phyloP scores from a whole-genome alignment of 2,329 filamentous ascomycete genomes.

The Sporothrix phasma region DNA sequence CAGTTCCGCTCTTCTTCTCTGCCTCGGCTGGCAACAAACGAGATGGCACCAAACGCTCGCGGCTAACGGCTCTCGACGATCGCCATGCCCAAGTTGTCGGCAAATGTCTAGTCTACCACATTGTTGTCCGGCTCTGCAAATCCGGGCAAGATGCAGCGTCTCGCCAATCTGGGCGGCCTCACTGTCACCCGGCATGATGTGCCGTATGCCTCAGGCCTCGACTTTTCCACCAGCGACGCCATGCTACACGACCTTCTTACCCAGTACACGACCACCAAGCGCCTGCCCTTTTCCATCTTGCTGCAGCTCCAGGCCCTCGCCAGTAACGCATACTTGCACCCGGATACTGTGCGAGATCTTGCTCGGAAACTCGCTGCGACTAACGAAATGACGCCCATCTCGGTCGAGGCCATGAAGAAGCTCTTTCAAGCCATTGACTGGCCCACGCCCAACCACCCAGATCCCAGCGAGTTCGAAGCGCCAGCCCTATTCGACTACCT shows the following conservation, averaged over 20 bases:
- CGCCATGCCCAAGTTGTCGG: slow-evolving; percentile 29
- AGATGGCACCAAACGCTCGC: slow-evolving; percentile 7
- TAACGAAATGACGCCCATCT: slow-evolving; percentile 31
- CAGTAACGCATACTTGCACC: slow-evolving; percentile 52
- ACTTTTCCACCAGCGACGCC: background rate
- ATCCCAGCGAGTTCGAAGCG: slow-evolving; percentile 33
- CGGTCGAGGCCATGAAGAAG: slow-evolving; percentile 43
- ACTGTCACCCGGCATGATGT: slow-evolving; percentile 21
- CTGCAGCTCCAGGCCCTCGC: slow-evolving; percentile 57
- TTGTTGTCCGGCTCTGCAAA: slow-evolving; percentile 24
- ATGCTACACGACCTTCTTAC: slow-evolving; percentile 24
- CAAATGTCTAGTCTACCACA: slow-evolving; percentile 37
- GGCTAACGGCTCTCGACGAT: slow-evolving; percentile 24
- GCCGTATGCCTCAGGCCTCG: background rate
- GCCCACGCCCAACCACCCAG: slow-evolving; percentile 38
- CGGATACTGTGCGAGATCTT: slow-evolving; percentile 39
- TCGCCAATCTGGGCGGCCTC: slow-evolving; percentile 24
- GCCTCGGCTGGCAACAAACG: slow-evolving; percentile 9
- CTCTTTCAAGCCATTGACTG: slow-evolving; percentile 44
- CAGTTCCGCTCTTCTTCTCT: slow-evolving; percentile 37
- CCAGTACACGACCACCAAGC: slow-evolving; percentile 21
- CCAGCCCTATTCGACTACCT: slow-evolving; percentile 32
- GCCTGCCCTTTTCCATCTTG: slow-evolving; percentile 42
- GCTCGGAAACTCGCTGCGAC: slow-evolving; percentile 33
- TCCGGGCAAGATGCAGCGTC: slow-evolving; percentile 24